Conservation (phyloP, 805 yeast species). For the Yarrowia yakushimensis region DNA sequence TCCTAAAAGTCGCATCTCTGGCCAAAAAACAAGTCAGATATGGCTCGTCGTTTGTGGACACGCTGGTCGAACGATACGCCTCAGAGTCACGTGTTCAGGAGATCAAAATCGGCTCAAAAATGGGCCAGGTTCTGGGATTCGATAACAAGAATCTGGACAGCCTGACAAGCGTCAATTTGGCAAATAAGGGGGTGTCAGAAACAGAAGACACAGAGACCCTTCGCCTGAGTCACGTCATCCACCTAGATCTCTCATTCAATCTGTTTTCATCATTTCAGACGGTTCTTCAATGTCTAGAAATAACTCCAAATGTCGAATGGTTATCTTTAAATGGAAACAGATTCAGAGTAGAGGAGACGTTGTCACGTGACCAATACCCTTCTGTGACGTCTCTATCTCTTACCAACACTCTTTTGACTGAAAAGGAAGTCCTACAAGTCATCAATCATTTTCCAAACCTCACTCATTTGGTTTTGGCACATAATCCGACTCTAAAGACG, state of each 20-base stretch:
- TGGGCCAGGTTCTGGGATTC: slow-evolving; percentile 63
- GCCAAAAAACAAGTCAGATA: slow-evolving; percentile 41
- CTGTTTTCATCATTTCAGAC: background rate
- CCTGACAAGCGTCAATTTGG: background rate
- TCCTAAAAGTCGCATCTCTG: slow-evolving; percentile 48
- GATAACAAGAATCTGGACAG: slow-evolving; percentile 39
- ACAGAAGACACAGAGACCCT: background rate
- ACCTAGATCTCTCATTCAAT: background rate
- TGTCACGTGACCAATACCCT: too few relatives aligned
- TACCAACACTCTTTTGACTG: background rate
- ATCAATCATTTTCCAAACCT: background rate
- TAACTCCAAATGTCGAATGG: background rate
- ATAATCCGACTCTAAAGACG: background rate
- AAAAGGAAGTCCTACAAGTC: background rate
- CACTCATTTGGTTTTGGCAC: background rate
- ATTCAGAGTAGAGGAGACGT: background rate
- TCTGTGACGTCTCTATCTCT: background rate
- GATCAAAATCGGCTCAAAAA: slow-evolving; percentile 44
- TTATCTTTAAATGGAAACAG: background rate
- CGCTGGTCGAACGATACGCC: slow-evolving; percentile 45
- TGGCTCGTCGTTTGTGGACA: slow-evolving; percentile 48
- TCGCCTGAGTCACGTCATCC: background rate
- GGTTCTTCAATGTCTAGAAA: background rate
- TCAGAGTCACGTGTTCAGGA: background rate
- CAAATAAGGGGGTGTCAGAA: background rate